Evolutionary conservation across 139 green algal species (phyloP), one percentile per base, ranked within the genome.

Genomic region (Micromonas pusilla): DNA sequence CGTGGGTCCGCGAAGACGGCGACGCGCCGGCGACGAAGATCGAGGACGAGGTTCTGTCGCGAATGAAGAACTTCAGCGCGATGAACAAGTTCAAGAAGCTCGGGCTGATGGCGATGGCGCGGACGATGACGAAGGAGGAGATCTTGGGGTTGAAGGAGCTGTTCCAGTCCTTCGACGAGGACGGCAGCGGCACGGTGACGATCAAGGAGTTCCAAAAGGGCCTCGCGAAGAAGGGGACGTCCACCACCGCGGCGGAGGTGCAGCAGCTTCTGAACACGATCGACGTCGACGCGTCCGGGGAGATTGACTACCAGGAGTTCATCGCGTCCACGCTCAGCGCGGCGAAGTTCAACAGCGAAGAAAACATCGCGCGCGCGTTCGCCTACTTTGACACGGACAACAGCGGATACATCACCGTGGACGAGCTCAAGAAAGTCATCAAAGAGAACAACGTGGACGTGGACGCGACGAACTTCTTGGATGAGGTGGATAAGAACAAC

Each of bases 31-130:
- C 94, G 70, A 85, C 85, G 70, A 86, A 89, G 31, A 78, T 94
- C 36, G 90, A 95, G 78, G 87, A 91, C 57, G 89, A 83, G 20
- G 92, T 99, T 62, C 68, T 97, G 23, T 87, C 82, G 28, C 89
- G 93, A 70, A 89, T 99, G 73, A 88, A 90, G 78, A 86, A 90
- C 33, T 99, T 98, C 87, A 87, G 89, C n/a, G 84, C 63, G 70
- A 94, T 97, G 88, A 97, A 97, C 89, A 93, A 93, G 76, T 86
- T 99, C 39, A 97, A 98, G 87, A 96, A 97, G 81, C 86, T 96
- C 85, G 96, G 95, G 0, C 84, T 98, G 74, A 91, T 94, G 83
- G 88, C 95, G 23, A 82, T 88, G 30, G 88, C 88, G 20, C 37
- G 81, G 34, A 85, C 80, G 64, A 67, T 92, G 53, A 70, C 45